Evolutionary conservation across 2,329 filamentous ascomycete genomes (phyloP).

Genomic region (Hypoxylon sp.): DNA sequence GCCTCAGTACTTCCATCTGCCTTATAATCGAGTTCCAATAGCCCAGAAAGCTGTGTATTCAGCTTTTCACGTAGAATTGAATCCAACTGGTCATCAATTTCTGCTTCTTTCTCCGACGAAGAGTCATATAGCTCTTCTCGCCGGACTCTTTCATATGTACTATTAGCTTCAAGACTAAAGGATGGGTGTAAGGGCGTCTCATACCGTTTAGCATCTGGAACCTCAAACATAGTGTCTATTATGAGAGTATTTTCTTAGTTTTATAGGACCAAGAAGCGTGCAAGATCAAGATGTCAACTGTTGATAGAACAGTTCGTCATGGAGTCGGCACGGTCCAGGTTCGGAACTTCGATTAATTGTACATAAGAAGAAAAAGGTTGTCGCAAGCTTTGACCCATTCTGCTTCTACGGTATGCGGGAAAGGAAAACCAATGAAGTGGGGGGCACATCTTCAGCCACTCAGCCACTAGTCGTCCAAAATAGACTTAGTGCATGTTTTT

Average conservation of each 20-base stretch:
- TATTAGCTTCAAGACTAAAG: slow-evolving; percentile 27
- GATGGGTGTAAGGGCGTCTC: slow-evolving; percentile 28
- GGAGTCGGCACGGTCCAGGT: neutral
- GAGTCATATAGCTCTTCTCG: slow-evolving; percentile 67
- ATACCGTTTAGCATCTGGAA: slow-evolving; percentile 68
- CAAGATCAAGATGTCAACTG: neutral
- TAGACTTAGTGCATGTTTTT: slow-evolving; percentile 31
- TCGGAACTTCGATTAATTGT: too few relatives aligned
- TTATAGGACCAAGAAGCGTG: neutral
- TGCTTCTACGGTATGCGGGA: too few relatives aligned
- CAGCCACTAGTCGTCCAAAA: slow-evolving; percentile 25
- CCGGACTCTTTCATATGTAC: slow-evolving; percentile 62
- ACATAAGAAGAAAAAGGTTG: slow-evolving; percentile 7
- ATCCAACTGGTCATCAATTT: slow-evolving; percentile 55
- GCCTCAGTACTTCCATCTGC: slow-evolving; percentile 23
- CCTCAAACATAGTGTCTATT: slow-evolving; percentile 62
- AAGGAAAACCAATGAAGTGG: slow-evolving; percentile 15
- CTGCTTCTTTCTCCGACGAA: slow-evolving; percentile 52
- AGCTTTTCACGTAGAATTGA: slow-evolving; percentile 61
- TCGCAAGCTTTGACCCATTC: slow-evolving; percentile 27
- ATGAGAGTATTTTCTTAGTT: neutral
- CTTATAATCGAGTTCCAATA: slow-evolving; percentile 60
- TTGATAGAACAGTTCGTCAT: neutral
- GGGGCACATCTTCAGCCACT: slow-evolving; percentile 24
- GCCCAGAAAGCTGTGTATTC: slow-evolving; percentile 63